These are phyloP conservation scores for Cyberlindnera suaveolens DNA, from an alignment of 805 yeast species.

Conservation along the genomic window DNA sequence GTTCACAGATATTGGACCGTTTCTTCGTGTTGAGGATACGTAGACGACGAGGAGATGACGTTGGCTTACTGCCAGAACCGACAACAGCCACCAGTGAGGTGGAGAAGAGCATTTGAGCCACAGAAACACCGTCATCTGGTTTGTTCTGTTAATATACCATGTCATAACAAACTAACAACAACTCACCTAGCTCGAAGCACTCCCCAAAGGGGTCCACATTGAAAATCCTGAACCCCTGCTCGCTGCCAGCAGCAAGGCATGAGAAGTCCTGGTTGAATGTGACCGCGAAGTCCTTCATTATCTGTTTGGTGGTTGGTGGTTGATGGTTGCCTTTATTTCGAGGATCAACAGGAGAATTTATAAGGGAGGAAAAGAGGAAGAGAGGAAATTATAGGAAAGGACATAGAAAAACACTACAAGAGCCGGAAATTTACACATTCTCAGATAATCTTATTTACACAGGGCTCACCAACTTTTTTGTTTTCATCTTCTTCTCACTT, in stretches of 20 bases:
- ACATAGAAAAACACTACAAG: background rate
- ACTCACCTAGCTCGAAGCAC: constrained; percentile 43
- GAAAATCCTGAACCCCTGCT: constrained; percentile 62
- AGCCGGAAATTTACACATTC: background rate
- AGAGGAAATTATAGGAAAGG: background rate
- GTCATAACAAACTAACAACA: background rate
- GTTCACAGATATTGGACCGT: constrained; percentile 71
- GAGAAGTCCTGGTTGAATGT: constrained; percentile 71
- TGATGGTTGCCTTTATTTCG: background rate
- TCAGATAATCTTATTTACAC: background rate
- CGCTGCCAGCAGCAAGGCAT: constrained; percentile 70
- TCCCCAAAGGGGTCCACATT: constrained; percentile 85
- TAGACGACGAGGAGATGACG: constrained; percentile 53
- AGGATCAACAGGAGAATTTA: too few relatives aligned
- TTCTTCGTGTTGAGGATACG: constrained; percentile 69
- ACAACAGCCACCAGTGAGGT: constrained; percentile 84
- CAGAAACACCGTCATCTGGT: constrained; percentile 34
- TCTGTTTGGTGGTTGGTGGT: background rate
- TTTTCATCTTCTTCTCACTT: constrained; percentile 15
- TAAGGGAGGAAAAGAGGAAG: background rate
- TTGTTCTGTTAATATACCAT: background rate
- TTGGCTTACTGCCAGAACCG: constrained; percentile 65
- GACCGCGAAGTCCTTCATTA: background rate
- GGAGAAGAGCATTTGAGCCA: constrained; percentile 85
- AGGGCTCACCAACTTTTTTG: background rate